Evolutionary conservation across 192 early-diverging fungal genomes (phyloP), one percentile per base, ranked within the genome.

Genomic region (Linnemannia elongata): DNA sequence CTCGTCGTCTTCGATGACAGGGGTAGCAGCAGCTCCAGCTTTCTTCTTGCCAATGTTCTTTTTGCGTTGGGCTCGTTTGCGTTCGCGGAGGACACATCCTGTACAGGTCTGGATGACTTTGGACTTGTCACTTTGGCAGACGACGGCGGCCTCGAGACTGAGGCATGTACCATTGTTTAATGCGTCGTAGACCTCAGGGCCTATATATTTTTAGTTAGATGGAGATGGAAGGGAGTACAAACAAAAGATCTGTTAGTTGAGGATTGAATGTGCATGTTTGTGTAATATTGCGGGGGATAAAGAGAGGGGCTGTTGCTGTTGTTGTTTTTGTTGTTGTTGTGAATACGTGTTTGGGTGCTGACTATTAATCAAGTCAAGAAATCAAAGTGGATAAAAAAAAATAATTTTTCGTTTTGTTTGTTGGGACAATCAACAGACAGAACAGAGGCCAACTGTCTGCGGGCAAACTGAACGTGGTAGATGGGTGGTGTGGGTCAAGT

Each of bases 71-170:
- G 93, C 92, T 41, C 95, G 89, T 88, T 95, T 95, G 63, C 92
- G 91, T 85, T 98, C 97, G 54, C 97, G 93, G 79, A 93, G 93
- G 39, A 98, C 94, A 80, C 97, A 97, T 3, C 96, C 95, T 15
- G 90, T 72, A 87, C 97, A 97, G 63, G 95, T 96, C 66, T 93
- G 90, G 69, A 97, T 95, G 69, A 93, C 90, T 75, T 94, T 96
- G 24, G 90, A 89, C 22, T 92, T 89, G 76, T 97, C 94, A 75
- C 95, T 96, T 27, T 96, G 94, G 88, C 97, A 97, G 8, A 97
- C 91, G n/a, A 99, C 94, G 1, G 90, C 88, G 4, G 97, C 95
- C 80, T 98, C 96, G 54, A 99, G 86, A 72, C 90, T 91, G 73
- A 98, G 90, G 39, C 94, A 88, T 39, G 89, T 88, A 1, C 84